Base-by-base conservation (phyloP, 1,284 basidiomycete genomes). In the Rhodotorula sp. region DNA sequence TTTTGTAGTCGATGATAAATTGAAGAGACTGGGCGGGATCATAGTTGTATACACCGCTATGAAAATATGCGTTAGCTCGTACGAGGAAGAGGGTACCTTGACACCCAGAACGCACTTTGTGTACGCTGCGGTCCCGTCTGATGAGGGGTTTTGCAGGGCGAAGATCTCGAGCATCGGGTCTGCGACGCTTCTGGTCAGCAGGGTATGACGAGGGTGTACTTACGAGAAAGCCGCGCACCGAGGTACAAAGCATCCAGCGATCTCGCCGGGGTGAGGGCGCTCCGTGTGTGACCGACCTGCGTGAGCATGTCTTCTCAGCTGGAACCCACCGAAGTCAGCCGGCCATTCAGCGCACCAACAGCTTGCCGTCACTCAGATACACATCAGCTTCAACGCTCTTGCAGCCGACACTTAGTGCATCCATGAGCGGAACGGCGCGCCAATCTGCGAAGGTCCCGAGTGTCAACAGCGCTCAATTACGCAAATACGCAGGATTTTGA, bases 1-100 rank as follows among this genome's bases (percentile, higher is more conserved):
- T 70, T 17, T 73, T 73, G 65, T 58, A 70, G 64, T 73, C 71
- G 54, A 73, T 52, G 44, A 73, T 50, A 55, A 73, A 63, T 19
- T 73, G 67, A 9, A 73, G 52, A 1, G 65, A 34, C 5, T 64
- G 53, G 8, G 12, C 17, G 3, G 62, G 62, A 19, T 61, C 68
- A 14, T 45, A 34, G 23, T 65, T 60, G 50, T 56, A 74, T 16
- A 74, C 27, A 0, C 69, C 69, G 59, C 69, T 74, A 61, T 13
- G 12, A 16, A 34, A 0, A 3, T 4, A 9, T 1, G 4, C 7
- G 10, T 2, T 4, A 19, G 5, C 25, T 34, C 16, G 27, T 25
- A 42, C 1, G n/a, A 4, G 14, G 41, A 5, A 16, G 7, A 3
- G 46, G 2, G 48, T 9, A 27, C 41, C 42, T 34, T 34, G 2